Conservation (phyloP, 1,284 basidiomycete genomes). For the Fomitopsis pinicola region DNA sequence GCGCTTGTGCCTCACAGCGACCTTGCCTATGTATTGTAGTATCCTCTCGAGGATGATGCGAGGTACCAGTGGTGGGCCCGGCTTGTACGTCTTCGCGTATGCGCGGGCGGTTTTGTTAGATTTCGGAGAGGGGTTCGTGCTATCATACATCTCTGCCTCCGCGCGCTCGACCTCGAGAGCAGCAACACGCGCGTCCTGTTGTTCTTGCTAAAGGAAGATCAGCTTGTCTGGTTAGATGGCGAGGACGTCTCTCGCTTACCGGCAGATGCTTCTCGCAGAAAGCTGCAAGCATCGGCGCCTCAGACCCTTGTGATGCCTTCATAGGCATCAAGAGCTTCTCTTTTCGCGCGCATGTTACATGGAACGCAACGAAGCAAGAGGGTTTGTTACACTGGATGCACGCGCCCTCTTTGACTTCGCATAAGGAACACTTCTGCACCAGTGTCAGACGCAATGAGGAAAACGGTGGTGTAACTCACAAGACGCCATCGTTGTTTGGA, state of each 20-base stretch:
- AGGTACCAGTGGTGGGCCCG: conserved; percentile 75
- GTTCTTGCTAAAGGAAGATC: conserved; percentile 49
- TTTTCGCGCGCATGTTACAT: conserved; percentile 91
- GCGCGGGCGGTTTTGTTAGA: conserved; percentile 72
- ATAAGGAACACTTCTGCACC: conserved; percentile 79
- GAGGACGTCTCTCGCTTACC: conserved; percentile 39
- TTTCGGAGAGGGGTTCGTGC: conserved; percentile 32
- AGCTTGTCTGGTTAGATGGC: not conserved
- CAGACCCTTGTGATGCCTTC: conserved; percentile 77
- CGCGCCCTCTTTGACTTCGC: conserved; percentile 79
- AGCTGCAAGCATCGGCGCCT: conserved; percentile 66
- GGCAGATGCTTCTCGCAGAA: conserved; percentile 90
- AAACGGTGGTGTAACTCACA: conserved; percentile 39
- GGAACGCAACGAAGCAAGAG: conserved; percentile 92
- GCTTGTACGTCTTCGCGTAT: conserved; percentile 77
- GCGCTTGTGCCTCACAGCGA: conserved; percentile 72
- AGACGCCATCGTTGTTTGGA: conserved; percentile 94
- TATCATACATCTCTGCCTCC: conserved; percentile 32
- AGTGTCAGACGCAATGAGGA: not conserved
- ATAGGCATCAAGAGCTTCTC: conserved; percentile 82
- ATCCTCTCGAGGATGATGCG: conserved; percentile 74
- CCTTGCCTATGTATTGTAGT: conserved; percentile 70
- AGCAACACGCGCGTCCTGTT: conserved; percentile 53
- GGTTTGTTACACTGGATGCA: conserved; percentile 96
- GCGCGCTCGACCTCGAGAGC: conserved; percentile 47